phyloP scores from a whole-genome alignment of 345 rosid species.

The Lepidium africanum region DNA sequence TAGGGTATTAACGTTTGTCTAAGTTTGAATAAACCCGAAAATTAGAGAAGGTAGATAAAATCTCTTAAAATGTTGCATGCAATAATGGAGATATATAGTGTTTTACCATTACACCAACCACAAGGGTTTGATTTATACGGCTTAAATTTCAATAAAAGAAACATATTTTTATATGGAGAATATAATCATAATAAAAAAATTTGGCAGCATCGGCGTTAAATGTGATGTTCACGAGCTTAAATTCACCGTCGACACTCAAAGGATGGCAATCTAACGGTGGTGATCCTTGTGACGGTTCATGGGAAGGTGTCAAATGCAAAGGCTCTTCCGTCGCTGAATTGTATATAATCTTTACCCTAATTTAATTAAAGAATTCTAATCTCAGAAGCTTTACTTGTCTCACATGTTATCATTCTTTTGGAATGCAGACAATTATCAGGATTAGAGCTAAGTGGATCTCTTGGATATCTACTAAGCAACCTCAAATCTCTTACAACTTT shows the following conservation, averaged over 20 bases:
- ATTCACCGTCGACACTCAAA: conserved; percentile 55
- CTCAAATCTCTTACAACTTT: conserved; percentile 73
- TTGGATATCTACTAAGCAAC: conserved; percentile 78
- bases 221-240: conserved; percentile 78
- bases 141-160: background rate
- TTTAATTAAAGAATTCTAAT: background rate
- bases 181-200: background rate
- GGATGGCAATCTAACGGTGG: conserved; percentile 83
- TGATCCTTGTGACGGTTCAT: conserved; percentile 79
- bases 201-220: conserved; percentile 72
- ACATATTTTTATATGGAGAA: background rate
- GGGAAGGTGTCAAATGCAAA: conserved; percentile 84
- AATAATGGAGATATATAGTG: no score
- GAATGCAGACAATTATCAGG: conserved; percentile 59
- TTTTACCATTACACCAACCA: no score
- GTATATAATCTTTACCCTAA: conserved; percentile 18
- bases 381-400: background rate
- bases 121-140: no score
- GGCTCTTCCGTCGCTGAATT: conserved; percentile 74
- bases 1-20: no score
- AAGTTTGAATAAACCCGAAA: no score
- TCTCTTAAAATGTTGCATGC: no score
- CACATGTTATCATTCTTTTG: background rate
- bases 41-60: no score
- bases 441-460: conserved; percentile 58